Percentiles rank a stretch among this genome's conserved stretches.
Conservation (phyloP, 768 basidiomycete species). For the Phaeotremella skinneri region DNA sequence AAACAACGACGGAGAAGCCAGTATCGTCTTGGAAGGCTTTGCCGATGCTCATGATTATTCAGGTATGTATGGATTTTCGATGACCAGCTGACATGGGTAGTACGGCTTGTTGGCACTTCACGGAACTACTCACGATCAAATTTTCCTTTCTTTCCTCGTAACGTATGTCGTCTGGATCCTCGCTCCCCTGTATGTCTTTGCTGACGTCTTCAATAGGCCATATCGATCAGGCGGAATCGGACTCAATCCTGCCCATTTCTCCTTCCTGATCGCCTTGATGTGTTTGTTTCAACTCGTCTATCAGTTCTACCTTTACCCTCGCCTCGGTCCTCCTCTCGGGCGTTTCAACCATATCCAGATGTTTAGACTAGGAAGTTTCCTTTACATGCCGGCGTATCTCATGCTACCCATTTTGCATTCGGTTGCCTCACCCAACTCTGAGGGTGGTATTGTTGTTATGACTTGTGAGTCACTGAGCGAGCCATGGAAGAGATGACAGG, state of each 20-base stretch:
- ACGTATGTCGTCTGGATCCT: slow-evolving; percentile 59
- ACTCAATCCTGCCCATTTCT: slow-evolving; percentile 85
- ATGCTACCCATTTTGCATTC: slow-evolving; percentile 68
- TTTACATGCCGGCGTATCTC: slow-evolving; percentile 88
- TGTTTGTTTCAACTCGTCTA: slow-evolving; percentile 90
- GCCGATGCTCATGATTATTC: slow-evolving; percentile 78
- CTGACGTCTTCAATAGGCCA: slow-evolving; percentile 57
- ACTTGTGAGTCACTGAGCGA: slow-evolving; percentile 44
- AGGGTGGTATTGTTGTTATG: slow-evolving; percentile 79
- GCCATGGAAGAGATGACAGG: too few relatives aligned
- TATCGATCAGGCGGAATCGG: slow-evolving; percentile 85
- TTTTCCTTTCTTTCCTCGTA: slow-evolving; percentile 87
- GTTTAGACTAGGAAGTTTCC: slow-evolving; percentile 57
- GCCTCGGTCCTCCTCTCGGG: slow-evolving; percentile 52
- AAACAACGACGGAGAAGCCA: slow-evolving; percentile 56
- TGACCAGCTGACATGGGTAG: slow-evolving; percentile 29
- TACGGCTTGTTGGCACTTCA: slow-evolving; percentile 87
- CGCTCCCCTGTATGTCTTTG: background rate
- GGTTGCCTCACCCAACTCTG: slow-evolving; percentile 66
- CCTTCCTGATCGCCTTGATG: slow-evolving; percentile 81
- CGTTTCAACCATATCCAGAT: slow-evolving; percentile 52
- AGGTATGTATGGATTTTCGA: slow-evolving; percentile 51
- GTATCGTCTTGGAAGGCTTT: slow-evolving; percentile 70
- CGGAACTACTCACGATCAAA: slow-evolving; percentile 76
- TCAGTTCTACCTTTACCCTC: slow-evolving; percentile 56